Evolutionary conservation across 169 alveolate species (phyloP), one percentile per base, ranked within the genome.

Genomic region (Plasmodium falciparum): DNA sequence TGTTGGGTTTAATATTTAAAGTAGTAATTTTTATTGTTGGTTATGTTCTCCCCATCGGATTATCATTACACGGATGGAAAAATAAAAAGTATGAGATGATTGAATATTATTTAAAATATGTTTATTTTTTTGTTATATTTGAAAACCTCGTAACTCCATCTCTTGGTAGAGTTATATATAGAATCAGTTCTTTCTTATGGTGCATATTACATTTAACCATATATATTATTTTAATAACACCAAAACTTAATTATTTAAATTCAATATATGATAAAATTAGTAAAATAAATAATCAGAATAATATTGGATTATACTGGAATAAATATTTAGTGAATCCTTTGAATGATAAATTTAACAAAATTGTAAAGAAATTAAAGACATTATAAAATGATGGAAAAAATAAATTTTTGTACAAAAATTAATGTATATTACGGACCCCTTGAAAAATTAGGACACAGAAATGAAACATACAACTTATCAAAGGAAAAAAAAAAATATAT

Each of bases 51-150:
- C 89, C 89, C 15, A 56, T 62, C 20, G 75, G 69, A 63, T 47
- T 75, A 11, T 62, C 89, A 6, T 47, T 75, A 22, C 89, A 75
- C 26, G 89, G 89, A 17, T 63, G 74, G 89, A 75, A 75, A 12
- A 61, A 75, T 56, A 75, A 75, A 20, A 75, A 65, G 49, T 75
- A 75, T 43, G 88, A 74, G 17, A 74, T 74, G 63, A 62, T 74
- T 20, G 88, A 74, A n/a, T 74, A 74, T 52, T 74, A 43, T 61
- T 61, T 74, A 26, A 74, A 74, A 20, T 74, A 74, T 43, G 45
- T 74, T 7, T 74, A 29, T 61, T 74, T 74, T 74, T 74, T 74
- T 61, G 74, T 74, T 47, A 39, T 74, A 2, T 74, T 74, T 61
- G 88, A 74, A 20, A 43, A 61, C 45, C 2, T 74, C 12, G 61